Base-by-base conservation (phyloP, 1,284 basidiomycete genomes). In the Mycena citricolor region DNA sequence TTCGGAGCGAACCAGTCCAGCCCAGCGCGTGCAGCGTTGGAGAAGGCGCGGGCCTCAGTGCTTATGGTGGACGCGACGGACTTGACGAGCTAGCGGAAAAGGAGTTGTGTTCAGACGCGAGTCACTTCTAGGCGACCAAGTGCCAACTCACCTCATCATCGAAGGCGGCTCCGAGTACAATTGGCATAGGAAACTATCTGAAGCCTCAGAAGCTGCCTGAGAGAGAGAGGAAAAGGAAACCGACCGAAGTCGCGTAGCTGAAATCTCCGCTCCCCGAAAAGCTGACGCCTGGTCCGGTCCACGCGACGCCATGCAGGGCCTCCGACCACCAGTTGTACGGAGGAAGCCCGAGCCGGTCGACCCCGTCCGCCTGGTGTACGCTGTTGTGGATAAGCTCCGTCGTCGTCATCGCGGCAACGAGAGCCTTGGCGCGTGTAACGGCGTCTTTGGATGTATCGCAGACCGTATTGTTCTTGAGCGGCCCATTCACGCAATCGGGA, bases 111-210 rank as follows among this genome's bases (percentile, higher is more conserved):
- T n/a, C n/a, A n/a, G n/a, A n/a, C n/a, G n/a, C n/a, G n/a, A n/a
- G n/a, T n/a, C n/a, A n/a, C n/a, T n/a, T n/a, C n/a, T n/a, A n/a
- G n/a, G n/a, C n/a, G n/a, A n/a, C n/a, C n/a, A n/a, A n/a, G n/a
- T n/a, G n/a, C n/a, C n/a, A n/a, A n/a, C n/a, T n/a, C n/a, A n/a
- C n/a, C n/a, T n/a, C 57, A 46, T 77, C 74, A 47, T 81, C 73
- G 81, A 94, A 94, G 32, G 91, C 86, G 46, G 92, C 90, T 58
- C 90, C 89, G 80, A 95, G 85, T 56, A 90, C 79, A 58, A 94
- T 94, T 45, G 92, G 94, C 61, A 90, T 67, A 4, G 77, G 77
- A 59, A 81, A 79, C 25, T 29, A n/a, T 29, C 26, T 10, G 10
- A n/a, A 10, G 10, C 10, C 26, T 10, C 10, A 29, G 26, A 10